Percentiles rank a stretch among this genome's conserved stretches.
phyloP scores from a whole-genome alignment of 2,329 filamentous ascomycete genomes.

The Raffaelea deltoideospora region DNA sequence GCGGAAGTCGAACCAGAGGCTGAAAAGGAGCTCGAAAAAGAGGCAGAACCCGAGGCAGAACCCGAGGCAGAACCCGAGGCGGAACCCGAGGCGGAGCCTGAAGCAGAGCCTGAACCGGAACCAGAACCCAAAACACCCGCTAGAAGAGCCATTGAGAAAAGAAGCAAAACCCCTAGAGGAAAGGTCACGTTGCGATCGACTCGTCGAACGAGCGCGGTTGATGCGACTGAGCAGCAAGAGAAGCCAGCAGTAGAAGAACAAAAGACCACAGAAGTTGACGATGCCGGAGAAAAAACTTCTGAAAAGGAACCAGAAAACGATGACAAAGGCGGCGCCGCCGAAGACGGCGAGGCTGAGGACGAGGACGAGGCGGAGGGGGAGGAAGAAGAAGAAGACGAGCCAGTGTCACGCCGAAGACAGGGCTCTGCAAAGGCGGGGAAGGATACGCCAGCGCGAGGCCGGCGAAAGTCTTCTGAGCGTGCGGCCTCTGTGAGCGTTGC shows the following conservation, averaged over 20 bases:
- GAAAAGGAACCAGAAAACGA: conserved; percentile 9
- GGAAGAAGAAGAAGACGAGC: conserved; percentile 17
- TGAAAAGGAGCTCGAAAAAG: conserved; percentile 20
- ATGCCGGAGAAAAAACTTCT: conserved; percentile 3
- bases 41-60: conserved; percentile 15
- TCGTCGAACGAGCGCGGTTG: too few species aligned
- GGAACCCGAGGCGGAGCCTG: conserved; percentile 9
- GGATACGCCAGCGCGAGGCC: conserved; percentile 5
- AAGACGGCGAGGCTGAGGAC: conserved; percentile 18
- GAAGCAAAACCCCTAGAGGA: too few species aligned
- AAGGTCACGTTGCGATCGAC: too few species aligned
- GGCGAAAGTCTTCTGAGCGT: conserved; percentile 5
- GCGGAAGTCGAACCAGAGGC: conserved; percentile 16
- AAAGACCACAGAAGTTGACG: conserved; percentile 12
- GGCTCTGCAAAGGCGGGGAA: conserved; percentile 1
- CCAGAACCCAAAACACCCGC: too few species aligned
- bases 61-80: conserved; percentile 10
- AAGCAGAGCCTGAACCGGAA: too few species aligned
- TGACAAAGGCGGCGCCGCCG: conserved; percentile 13
- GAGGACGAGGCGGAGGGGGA: conserved; percentile 18
- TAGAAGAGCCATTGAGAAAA: too few species aligned
- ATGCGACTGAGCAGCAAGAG: conserved; percentile 16
- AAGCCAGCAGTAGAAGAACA: conserved; percentile 19
- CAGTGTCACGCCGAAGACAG: conserved; percentile 10
- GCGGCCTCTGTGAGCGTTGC: conserved; percentile 1